These are phyloP conservation scores for Lentinus brumalis DNA, from an alignment of 768 basidiomycete genomes.

Conservation along the genomic window DNA sequence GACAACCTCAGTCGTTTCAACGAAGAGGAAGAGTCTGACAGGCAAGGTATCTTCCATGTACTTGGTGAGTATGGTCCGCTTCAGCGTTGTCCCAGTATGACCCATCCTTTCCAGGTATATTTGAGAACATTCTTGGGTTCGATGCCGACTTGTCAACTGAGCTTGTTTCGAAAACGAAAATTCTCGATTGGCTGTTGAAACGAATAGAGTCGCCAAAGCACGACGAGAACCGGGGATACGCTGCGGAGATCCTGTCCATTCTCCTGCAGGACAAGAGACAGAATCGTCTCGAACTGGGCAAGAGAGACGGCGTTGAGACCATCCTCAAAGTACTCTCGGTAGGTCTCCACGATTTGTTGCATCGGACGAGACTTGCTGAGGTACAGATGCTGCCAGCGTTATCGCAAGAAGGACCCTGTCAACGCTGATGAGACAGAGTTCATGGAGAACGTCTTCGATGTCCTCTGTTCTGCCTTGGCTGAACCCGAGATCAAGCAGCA, in stretches of 20 bases:
- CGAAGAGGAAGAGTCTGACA: constrained; percentile 87
- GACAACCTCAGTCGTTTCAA: constrained; percentile 89
- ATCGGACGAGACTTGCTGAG: neutral
- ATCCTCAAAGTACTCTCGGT: constrained; percentile 81
- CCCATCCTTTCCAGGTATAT: constrained; percentile 58
- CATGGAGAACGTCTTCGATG: constrained; percentile 96
- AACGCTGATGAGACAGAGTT: constrained; percentile 93
- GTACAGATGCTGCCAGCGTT: constrained; percentile 58
- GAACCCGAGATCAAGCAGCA: constrained; percentile 78
- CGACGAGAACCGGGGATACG: constrained; percentile 91
- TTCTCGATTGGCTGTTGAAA: constrained; percentile 78
- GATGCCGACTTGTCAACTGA: constrained; percentile 72
- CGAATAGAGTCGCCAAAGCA: constrained; percentile 73
- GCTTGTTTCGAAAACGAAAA: constrained; percentile 72
- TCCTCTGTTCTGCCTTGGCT: constrained; percentile 81
- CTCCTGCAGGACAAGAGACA: constrained; percentile 72
- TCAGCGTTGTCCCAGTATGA: neutral
- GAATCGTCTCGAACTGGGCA: constrained; percentile 70
- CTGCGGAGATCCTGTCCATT: constrained; percentile 92
- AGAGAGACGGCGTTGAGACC: constrained; percentile 77
- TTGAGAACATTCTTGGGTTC: constrained; percentile 91
- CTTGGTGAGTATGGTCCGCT: constrained; percentile 53
- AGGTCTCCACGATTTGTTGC: constrained; percentile 34
- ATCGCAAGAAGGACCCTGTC: constrained; percentile 78
- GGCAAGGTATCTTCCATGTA: constrained; percentile 91